These are phyloP conservation scores for Leavenworthia alabamica DNA, from an alignment of 345 rosid genomes.

Conservation along the genomic window DNA sequence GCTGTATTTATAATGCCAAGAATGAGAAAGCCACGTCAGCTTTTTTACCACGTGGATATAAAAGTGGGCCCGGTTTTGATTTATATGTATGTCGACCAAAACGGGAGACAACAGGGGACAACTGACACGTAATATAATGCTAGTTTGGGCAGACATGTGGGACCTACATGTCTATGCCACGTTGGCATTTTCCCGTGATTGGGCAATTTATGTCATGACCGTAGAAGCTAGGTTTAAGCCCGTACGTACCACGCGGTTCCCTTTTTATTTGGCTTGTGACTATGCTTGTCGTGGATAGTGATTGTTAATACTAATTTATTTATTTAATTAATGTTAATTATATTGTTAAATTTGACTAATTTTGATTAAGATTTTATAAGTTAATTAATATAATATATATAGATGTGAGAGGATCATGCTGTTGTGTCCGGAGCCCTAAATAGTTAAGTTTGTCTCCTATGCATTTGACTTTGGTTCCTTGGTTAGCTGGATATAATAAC, in stretches of 20 bases:
- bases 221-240: conserved; percentile 22
- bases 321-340: no score
- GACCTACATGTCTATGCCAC: conserved; percentile 46
- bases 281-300: conserved; percentile 16
- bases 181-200: conserved; percentile 34
- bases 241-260: conserved; percentile 31
- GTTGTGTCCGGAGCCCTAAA: no score
- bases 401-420: background rate
- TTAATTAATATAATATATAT: background rate
- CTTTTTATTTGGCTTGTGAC: conserved; percentile 19
- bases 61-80: background rate
- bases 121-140: conserved; percentile 27
- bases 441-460: background rate
- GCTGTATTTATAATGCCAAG: conserved; percentile 5
- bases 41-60: background rate
- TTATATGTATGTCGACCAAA: background rate
- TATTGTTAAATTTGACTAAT: conserved; percentile 1
- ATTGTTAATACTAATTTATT: conserved; percentile 18
- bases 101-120: conserved; percentile 38
- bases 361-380: background rate
- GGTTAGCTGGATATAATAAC: background rate
- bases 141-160: conserved; percentile 29
- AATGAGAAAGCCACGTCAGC: conserved; percentile 2
- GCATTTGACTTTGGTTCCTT: conserved; percentile 21
- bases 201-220: conserved; percentile 23